Conservation (phyloP, 495 filamentous ascomycete genomes). For the Xylaria nigripes region DNA sequence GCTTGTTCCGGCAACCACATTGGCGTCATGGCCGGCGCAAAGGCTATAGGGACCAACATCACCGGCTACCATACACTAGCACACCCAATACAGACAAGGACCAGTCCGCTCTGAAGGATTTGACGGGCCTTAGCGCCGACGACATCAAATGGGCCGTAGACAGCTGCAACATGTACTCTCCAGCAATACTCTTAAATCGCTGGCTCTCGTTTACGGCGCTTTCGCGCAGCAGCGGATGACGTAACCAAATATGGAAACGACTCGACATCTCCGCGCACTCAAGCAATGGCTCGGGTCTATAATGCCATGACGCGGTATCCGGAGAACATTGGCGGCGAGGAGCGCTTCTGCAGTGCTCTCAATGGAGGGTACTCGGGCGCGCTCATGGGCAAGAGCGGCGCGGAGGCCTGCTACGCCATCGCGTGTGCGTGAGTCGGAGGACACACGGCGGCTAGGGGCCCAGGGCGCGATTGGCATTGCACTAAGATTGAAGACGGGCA, state of each 20-base stretch:
- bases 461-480: constrained; percentile 30
- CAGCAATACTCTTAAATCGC: not conserved
- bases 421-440: constrained; percentile 25
- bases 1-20: constrained; percentile 39
- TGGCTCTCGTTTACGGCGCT: not conserved
- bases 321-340: constrained; percentile 27
- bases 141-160: not conserved
- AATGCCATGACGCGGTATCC: not conserved
- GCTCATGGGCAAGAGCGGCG: constrained; percentile 33
- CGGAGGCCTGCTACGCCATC: constrained; percentile 34
- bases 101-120: not conserved
- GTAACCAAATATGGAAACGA: not conserved
- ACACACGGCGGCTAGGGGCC: constrained; percentile 25
- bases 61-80: constrained; percentile 23
- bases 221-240: not conserved
- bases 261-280: not conserved
- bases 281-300: not conserved
- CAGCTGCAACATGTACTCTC: not conserved
- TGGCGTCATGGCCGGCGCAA: constrained; percentile 34
- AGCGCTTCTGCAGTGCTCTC: constrained; percentile 33
- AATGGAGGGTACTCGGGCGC: constrained; percentile 23
- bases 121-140: not conserved
- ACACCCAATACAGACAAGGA: not conserved
- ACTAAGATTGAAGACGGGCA: constrained; percentile 38
- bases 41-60: constrained; percentile 21